Base-by-base conservation (phyloP, 805 yeast genomes). In the Metschnikowia santaceciliae region DNA sequence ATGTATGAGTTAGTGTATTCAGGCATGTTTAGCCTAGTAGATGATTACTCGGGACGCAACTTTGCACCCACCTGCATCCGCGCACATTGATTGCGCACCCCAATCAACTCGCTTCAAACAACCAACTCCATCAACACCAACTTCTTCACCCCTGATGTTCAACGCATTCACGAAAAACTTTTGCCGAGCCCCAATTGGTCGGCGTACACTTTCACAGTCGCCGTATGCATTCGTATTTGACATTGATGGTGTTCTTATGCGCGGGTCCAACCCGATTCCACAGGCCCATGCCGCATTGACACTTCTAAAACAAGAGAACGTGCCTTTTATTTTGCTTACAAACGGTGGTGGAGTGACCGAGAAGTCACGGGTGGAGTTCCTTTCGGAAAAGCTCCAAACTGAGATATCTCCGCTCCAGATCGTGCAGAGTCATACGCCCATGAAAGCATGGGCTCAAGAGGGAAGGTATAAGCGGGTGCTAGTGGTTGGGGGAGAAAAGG, bases 341-440 rank as follows among this genome's bases (percentile, higher is more conserved):
- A 90, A 91, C 65, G 97, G 97, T 17, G 97, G 97, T 6, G 97
- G 97, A 2, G 77, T 77, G 32, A 68, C 79, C 11, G 97, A 90
- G 61, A 53, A 61, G 4, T 76, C 74, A n/a, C 72, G 96, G 41
- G 81, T 83, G 2, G 70, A 72, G 2, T 77, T 75, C 33, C 64
- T 88, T 3, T 75, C 82, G 2, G 60, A 70, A 7, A 67, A 67
- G 34, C 66, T 86, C 48, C 75, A 70, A 6, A 62, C 68, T 1
- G 70, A 73, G 1, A 66, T 86, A n/a, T 69, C 78, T 30, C 77
- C 82, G 2, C 66, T 74, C 41, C 96, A 90, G 61, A 72, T 91
- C 41, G 82, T 91, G 15, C 95, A 88, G 66, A 82, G 92, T 37
- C 97, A 91, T 64, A 90, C 97, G 0, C 97, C 97, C 0, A 82